phyloP scores from a whole-genome alignment of 1,139 yeast species.

The Suhomyces ambrosiae region DNA sequence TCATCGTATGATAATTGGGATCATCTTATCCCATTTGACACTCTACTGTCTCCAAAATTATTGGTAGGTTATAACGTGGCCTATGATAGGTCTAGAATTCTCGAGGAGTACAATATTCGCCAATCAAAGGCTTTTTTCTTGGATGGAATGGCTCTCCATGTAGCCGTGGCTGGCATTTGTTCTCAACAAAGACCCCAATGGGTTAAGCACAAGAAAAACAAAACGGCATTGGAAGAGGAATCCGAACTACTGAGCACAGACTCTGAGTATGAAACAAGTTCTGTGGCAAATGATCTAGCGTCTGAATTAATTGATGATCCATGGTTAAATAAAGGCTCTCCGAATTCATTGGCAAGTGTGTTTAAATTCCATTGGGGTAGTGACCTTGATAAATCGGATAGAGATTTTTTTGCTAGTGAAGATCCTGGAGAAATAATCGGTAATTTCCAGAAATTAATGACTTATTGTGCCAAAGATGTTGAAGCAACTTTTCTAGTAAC shows the following conservation, averaged over 20 bases:
- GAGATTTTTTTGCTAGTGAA: slow-evolving; percentile 64
- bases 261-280: no score
- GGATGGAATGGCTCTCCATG: slow-evolving; percentile 93
- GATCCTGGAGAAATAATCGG: slow-evolving; percentile 58
- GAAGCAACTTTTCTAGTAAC: slow-evolving; percentile 72
- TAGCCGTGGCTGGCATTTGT: slow-evolving; percentile 90
- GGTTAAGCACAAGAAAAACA: slow-evolving; percentile 58
- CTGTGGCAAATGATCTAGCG: slow-evolving; percentile 13
- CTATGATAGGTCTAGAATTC: slow-evolving; percentile 83
- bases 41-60: slow-evolving; percentile 50
- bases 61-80: slow-evolving; percentile 90
- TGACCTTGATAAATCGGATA: slow-evolving; percentile 61
- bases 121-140: slow-evolving; percentile 74
- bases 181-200: slow-evolving; percentile 86
- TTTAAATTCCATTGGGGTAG: slow-evolving; percentile 79
- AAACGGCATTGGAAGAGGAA: slow-evolving; percentile 21
- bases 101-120: slow-evolving; percentile 76
- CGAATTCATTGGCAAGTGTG: slow-evolving; percentile 81
- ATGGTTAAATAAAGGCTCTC: slow-evolving; percentile 76
- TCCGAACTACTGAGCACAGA: no score
- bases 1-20: slow-evolving; percentile 41
- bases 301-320: slow-evolving; percentile 56
- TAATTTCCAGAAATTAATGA: slow-evolving; percentile 62
- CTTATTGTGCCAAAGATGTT: slow-evolving; percentile 88
- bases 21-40: slow-evolving; percentile 77